These are phyloP conservation scores for Aspergillus fumigatus DNA, from an alignment of 2,329 filamentous ascomycete genomes.

Conservation along the genomic window DNA sequence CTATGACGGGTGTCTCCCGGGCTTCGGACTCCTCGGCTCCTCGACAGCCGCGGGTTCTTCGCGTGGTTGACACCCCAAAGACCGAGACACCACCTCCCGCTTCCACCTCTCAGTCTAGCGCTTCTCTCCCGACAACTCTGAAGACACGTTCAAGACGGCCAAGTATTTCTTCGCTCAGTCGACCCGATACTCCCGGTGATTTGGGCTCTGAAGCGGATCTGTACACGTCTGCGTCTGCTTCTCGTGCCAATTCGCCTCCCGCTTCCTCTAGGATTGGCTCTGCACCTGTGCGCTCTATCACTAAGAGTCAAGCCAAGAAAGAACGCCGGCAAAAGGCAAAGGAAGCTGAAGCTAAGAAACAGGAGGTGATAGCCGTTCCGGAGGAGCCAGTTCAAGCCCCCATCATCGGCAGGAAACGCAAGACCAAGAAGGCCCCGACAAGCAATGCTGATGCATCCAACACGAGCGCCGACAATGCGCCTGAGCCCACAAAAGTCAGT, in stretches of 20 bases:
- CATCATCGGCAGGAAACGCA: constrained; percentile 61
- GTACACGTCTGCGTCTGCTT: constrained; percentile 55
- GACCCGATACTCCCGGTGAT: constrained; percentile 59
- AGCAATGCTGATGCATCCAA: constrained; percentile 17
- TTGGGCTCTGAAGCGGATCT: constrained; percentile 55
- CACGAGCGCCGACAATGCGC: constrained; percentile 6
- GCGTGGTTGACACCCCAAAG: constrained; percentile 54
- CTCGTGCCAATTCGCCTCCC: constrained; percentile 56
- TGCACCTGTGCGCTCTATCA: constrained; percentile 56
- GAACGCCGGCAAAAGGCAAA: constrained; percentile 50
- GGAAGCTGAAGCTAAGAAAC: constrained; percentile 41
- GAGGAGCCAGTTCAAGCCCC: constrained; percentile 57
- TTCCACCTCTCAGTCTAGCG: constrained; percentile 29
- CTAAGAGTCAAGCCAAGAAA: constrained; percentile 60
- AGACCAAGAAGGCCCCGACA: constrained; percentile 44
- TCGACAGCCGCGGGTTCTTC: constrained; percentile 49
- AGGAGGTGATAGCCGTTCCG: constrained; percentile 31
- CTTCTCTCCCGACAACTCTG: constrained; percentile 25
- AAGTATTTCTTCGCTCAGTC: constrained; percentile 52
- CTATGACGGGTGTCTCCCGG: constrained; percentile 35
- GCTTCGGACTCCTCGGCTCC: constrained; percentile 35
- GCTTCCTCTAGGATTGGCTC: constrained; percentile 52
- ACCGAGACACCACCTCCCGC: constrained; percentile 38
- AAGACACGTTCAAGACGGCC: constrained; percentile 32
- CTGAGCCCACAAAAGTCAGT: constrained; percentile 15